Base-by-base conservation (phyloP, 306 rosid species). In the Hippophae tibetana region DNA sequence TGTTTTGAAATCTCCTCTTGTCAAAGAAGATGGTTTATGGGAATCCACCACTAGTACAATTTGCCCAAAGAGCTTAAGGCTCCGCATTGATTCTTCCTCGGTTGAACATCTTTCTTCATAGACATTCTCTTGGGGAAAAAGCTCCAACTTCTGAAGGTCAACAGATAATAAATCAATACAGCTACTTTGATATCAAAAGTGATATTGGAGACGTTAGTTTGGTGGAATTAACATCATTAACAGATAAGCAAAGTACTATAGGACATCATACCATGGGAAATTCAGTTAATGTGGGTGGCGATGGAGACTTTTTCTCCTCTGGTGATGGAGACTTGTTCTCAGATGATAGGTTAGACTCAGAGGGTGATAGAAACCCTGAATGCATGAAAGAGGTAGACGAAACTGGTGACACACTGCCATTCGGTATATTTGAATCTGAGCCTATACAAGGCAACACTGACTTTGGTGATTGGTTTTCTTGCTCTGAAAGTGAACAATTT, bases 51-150 rank as follows among this genome's bases (percentile, higher is more conserved):
- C 68, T 8, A 78, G n/a, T 2, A 86, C 70, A 47, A 83, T 86
- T 49, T 77, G 71, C 44, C 97, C 97, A 38, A 89, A 86, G 57
- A 89, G 95, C 76, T 82, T 89, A 48, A 89, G 75, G 64, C 72
- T 78, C 10, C 78, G 72, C 8, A 66, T 7, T 2, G 80, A 70
- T 41, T 70, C 68, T 70, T 82, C 84, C 47, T 68, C 76, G 46
- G 75, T 44, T 26, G 69, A 68, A 52, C 52, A 74, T 2, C 73
- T 86, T 66, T 52, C 70, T 27, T 64, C 62, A 56, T 10, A 57
- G 23, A 38, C 69, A 43, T 54, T 60, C 43, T 70, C 86, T 3
- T 65, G 70, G n/a, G 64, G 67, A 54, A 65, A 66, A 54, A 56
- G 63, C 53, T 82, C 77, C 0, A 64, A 63, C 64, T 88, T 81